A percentile compares a stretch with the other conserved stretches of the same genome.
Evolutionary conservation across 2,329 filamentous ascomycete genomes (phyloP).

Genomic region (Didymella keratinophila): DNA sequence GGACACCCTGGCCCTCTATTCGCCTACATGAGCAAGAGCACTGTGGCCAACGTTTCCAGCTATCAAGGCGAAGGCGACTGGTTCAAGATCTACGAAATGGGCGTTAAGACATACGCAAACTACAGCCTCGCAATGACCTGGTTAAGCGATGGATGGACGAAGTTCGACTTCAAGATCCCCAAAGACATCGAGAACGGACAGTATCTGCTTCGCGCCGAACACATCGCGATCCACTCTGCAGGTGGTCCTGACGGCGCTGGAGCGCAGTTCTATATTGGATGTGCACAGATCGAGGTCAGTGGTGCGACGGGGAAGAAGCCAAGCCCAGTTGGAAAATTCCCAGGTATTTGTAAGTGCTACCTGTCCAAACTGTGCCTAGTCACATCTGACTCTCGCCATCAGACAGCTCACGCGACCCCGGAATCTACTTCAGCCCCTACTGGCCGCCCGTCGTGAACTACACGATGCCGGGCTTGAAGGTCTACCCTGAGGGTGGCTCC

Average conservation of each 20-base stretch:
- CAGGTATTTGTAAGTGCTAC: slow-evolving; percentile 34
- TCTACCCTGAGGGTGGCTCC: slow-evolving; percentile 20
- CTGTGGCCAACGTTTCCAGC: slow-evolving; percentile 70
- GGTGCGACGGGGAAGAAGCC: slow-evolving; percentile 45
- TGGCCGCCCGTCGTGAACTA: slow-evolving; percentile 22
- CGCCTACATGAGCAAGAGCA: slow-evolving; percentile 52
- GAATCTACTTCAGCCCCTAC: slow-evolving; percentile 22
- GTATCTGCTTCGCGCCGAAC: slow-evolving; percentile 54
- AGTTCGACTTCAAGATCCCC: slow-evolving; percentile 19
- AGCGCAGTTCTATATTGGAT: slow-evolving; percentile 53
- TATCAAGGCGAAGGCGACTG: slow-evolving; percentile 70
- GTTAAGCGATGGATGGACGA: slow-evolving; percentile 20
- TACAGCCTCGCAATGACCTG: slow-evolving; percentile 16
- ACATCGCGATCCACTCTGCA: slow-evolving; percentile 52
- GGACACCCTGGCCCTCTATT: slow-evolving; percentile 51
- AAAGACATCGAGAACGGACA: slow-evolving; percentile 40
- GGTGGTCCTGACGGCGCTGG: slow-evolving; percentile 33
- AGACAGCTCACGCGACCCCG: slow-evolving; percentile 16
- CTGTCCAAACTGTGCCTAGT: too few species aligned
- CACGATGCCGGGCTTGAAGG: slow-evolving; percentile 19
- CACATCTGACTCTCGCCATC: not conserved
- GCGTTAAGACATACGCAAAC: slow-evolving; percentile 30
- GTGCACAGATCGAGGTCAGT: slow-evolving; percentile 53
- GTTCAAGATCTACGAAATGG: slow-evolving; percentile 47
- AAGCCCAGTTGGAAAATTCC: slow-evolving; percentile 47